phyloP scores from a whole-genome alignment of 495 filamentous ascomycete genomes.

The Cercophora sp. region DNA sequence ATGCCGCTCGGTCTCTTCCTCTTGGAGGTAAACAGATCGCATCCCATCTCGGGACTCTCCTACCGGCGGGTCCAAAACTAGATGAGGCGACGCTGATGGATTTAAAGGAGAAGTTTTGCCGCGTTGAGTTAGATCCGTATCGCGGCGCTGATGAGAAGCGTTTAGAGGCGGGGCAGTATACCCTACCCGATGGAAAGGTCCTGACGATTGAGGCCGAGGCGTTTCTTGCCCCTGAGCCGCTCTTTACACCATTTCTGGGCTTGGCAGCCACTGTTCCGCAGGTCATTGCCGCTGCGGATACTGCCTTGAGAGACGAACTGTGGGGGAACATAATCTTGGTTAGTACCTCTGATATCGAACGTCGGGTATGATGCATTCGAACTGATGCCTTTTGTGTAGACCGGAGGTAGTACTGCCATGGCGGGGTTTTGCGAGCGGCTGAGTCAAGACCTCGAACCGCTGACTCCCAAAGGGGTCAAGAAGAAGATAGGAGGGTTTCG shows the following conservation, averaged over 20 bases:
- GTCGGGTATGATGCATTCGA: neutral
- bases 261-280: neutral
- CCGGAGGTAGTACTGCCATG: neutral
- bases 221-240: neutral
- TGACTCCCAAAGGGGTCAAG: neutral
- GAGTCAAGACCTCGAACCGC: neutral
- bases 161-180: neutral
- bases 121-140: neutral
- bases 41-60: neutral
- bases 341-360: neutral
- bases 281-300: neutral
- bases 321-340: neutral
- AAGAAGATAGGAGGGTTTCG: neutral
- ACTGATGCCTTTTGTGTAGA: neutral
- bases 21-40: neutral
- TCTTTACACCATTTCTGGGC: neutral
- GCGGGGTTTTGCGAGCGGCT: neutral
- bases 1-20: neutral
- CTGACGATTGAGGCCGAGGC: neutral
- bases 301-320: neutral
- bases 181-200: neutral
- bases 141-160: neutral
- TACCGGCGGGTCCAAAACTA: neutral
- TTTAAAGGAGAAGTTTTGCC: slow-evolving; percentile 1
- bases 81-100: neutral